Percentiles rank a stretch among this genome's conserved stretches.
These are phyloP conservation scores for Areca catechu DNA, from an alignment of 176 grass and related monocot species.

Conservation along the genomic window DNA sequence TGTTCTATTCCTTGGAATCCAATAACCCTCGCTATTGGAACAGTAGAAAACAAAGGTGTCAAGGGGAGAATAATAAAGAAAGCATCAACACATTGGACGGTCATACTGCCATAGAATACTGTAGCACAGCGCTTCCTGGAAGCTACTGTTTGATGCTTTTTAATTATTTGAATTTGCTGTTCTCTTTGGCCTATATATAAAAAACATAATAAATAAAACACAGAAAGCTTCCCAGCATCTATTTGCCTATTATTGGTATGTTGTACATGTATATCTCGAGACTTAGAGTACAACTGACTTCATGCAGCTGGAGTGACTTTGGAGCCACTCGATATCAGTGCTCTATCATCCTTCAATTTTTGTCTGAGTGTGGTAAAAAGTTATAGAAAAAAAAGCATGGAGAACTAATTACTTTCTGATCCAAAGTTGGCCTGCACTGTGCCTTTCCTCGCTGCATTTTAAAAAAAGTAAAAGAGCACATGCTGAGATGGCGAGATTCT, in stretches of 20 bases:
- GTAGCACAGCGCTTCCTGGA: conserved; percentile 2
- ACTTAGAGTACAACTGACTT: neutral
- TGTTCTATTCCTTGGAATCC: too few species aligned
- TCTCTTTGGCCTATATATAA: neutral
- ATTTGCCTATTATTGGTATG: too few species aligned
- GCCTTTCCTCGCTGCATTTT: neutral
- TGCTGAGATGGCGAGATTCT: neutral
- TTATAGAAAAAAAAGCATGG: neutral
- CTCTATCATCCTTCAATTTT: conserved; percentile 21
- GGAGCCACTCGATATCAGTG: neutral
- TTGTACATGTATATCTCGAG: conserved; percentile 1
- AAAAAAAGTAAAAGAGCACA: neutral
- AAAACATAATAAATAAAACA: neutral
- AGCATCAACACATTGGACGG: too few species aligned
- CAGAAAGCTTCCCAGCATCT: neutral
- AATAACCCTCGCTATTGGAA: too few species aligned
- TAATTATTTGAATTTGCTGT: neutral
- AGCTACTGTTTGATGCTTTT: neutral
- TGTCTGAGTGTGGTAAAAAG: conserved; percentile 7
- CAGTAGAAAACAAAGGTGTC: too few species aligned
- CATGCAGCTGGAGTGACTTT: conserved; percentile 8
- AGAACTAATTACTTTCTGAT: too few species aligned
- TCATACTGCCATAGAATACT: conserved; percentile 4
- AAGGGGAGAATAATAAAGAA: too few species aligned
- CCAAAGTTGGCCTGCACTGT: neutral